Evolutionary conservation across 2,329 filamentous ascomycete species (phyloP).

Genomic region (Aspergillus cejpii): DNA sequence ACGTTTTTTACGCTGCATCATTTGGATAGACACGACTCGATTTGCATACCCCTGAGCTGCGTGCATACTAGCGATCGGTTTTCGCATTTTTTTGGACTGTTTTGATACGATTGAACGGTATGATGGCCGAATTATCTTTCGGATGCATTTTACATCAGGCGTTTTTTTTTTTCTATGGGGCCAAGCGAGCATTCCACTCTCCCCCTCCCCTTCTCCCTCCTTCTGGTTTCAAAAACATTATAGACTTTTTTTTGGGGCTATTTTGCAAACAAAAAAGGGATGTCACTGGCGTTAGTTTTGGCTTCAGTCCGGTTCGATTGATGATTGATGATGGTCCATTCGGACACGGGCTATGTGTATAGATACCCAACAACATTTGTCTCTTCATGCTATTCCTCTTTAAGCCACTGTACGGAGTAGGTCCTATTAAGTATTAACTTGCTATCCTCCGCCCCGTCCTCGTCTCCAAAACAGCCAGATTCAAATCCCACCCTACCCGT

Average conservation of each 20-base stretch:
- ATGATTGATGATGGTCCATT: slow-evolving; percentile 1
- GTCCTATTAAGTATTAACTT: background rate
- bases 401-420: background rate
- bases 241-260: background rate
- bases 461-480: slow-evolving; percentile 61
- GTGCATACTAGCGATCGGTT: slow-evolving; percentile 9
- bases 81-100: slow-evolving; percentile 10
- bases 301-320: background rate
- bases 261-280: background rate
- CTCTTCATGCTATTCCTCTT: background rate
- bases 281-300: background rate
- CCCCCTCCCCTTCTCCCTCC: background rate
- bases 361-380: background rate
- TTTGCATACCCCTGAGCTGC: slow-evolving; percentile 10
- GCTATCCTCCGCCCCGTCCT: slow-evolving; percentile 43
- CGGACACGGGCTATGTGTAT: too few species aligned
- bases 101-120: slow-evolving; percentile 18
- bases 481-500: slow-evolving; percentile 59
- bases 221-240: slow-evolving; percentile 6
- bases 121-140: slow-evolving; percentile 16
- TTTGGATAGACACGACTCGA: slow-evolving; percentile 14
- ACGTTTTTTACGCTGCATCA: background rate
- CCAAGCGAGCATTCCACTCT: slow-evolving; percentile 14
- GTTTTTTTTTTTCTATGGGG: slow-evolving; percentile 12
- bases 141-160: slow-evolving; percentile 17